These are phyloP conservation scores for Ananas comosus DNA, from an alignment of 176 grass and related monocot genomes.

Conservation along the genomic window DNA sequence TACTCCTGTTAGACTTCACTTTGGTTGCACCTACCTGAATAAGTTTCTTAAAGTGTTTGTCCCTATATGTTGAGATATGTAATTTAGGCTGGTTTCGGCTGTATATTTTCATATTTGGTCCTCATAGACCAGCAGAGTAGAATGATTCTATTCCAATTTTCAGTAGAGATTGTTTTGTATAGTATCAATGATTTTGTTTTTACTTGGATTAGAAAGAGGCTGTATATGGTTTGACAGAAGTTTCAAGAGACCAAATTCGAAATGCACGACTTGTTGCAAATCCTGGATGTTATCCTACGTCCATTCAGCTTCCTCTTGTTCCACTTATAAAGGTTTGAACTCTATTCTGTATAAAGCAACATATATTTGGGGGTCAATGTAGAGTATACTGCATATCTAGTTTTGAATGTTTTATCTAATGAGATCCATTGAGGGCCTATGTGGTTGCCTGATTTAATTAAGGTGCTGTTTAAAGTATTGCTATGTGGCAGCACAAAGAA, in stretches of 20 bases:
- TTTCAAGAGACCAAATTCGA: constrained; percentile 62
- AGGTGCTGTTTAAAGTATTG: not conserved
- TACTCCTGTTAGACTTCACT: not conserved
- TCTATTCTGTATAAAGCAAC: not conserved
- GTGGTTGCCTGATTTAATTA: no score
- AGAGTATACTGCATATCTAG: no score
- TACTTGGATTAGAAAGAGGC: constrained; percentile 54
- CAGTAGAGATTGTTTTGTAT: constrained; percentile 2
- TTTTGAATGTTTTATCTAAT: no score
- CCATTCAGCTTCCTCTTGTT: constrained; percentile 90
- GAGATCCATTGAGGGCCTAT: no score
- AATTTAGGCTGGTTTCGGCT: no score
- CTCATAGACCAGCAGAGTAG: not conserved
- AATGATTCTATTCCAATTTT: constrained; percentile 7
- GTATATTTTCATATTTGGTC: no score
- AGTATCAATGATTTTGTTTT: constrained; percentile 3
- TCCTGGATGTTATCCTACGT: constrained; percentile 93
- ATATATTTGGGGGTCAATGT: no score
- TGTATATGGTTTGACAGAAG: constrained; percentile 85
- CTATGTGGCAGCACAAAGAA: not conserved
- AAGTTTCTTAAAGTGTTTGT: no score
- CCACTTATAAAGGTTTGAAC: constrained; percentile 69
- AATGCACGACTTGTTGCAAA: constrained; percentile 82
- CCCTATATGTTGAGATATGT: no score
- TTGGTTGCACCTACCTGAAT: not conserved